phyloP scores from a whole-genome alignment of 2,329 filamentous ascomycete species.

The Escovopsis sp. region DNA sequence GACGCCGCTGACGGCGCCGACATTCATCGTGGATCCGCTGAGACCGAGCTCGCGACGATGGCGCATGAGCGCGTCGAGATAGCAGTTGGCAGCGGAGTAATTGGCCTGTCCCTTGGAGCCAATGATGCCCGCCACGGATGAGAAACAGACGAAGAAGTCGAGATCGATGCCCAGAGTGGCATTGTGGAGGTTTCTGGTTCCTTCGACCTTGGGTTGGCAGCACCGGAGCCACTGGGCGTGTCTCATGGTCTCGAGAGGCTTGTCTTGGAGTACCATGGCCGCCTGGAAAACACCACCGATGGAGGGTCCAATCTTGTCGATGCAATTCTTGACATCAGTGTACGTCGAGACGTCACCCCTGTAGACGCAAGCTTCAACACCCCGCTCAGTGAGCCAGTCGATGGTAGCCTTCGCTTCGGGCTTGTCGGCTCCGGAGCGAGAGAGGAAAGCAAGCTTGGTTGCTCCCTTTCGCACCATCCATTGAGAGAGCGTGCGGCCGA shows the following conservation, averaged over 20 bases:
- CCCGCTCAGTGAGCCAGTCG: conserved; percentile 8
- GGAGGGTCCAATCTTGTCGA: conserved; percentile 11
- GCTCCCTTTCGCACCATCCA: conserved; percentile 15
- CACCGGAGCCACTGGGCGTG: conserved; percentile 11
- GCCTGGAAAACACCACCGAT: conserved; percentile 25
- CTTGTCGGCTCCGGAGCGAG: conserved; percentile 11
- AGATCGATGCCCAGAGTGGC: conserved; percentile 7
- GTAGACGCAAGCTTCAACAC: conserved; percentile 10
- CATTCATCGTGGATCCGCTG: conserved; percentile 19
- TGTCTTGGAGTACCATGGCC: conserved; percentile 22
- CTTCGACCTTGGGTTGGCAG: conserved; percentile 18
- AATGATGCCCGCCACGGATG: conserved; percentile 15
- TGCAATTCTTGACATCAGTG: conserved; percentile 11
- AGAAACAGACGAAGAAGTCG: conserved; percentile 18
- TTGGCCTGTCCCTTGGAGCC: conserved; percentile 17
- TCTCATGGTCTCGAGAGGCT: conserved; percentile 12
- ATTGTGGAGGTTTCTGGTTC: conserved; percentile 20
- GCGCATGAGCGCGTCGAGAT: conserved; percentile 18
- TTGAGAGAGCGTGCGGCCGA: conserved; percentile 12
- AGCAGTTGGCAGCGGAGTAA: conserved; percentile 23
- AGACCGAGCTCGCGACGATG: conserved; percentile 16
- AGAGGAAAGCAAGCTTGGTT: conserved; percentile 15
- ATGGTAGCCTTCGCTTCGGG: conserved; percentile 6
- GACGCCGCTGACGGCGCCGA: conserved; percentile 16
- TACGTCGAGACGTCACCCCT: conserved; percentile 16